Conservation (phyloP, 2,329 filamentous ascomycete genomes). For the Exophiala viscosa region DNA sequence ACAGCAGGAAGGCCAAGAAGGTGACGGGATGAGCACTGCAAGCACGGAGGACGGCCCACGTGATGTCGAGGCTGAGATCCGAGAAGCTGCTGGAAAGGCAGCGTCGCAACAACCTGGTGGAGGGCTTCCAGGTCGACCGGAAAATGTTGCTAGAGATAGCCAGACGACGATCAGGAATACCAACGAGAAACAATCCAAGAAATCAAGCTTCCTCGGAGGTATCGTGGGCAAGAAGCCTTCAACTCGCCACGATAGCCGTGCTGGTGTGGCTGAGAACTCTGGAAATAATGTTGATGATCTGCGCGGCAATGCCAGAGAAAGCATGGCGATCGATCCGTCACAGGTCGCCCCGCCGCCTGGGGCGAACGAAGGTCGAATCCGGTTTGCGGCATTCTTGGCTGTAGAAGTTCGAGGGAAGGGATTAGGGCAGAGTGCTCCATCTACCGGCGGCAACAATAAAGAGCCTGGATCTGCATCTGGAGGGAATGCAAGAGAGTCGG, state of each 20-base stretch:
- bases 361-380: slow-evolving; percentile 51
- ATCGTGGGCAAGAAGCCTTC: slow-evolving; percentile 38
- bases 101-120: slow-evolving; percentile 12
- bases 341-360: slow-evolving; percentile 16
- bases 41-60: slow-evolving; percentile 26
- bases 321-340: slow-evolving; percentile 18
- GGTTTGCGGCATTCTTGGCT: slow-evolving; percentile 70
- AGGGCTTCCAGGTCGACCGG: slow-evolving; percentile 12
- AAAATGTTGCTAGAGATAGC: slow-evolving; percentile 19
- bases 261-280: slow-evolving; percentile 26
- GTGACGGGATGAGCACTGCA: slow-evolving; percentile 18
- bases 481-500: slow-evolving; percentile 10
- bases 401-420: slow-evolving; percentile 68
- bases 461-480: slow-evolving; percentile 19
- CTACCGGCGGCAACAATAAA: slow-evolving; percentile 12
- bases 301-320: slow-evolving; percentile 15
- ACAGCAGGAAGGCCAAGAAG: slow-evolving; percentile 24
- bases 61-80: slow-evolving; percentile 24
- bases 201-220: slow-evolving; percentile 39
- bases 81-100: slow-evolving; percentile 23
- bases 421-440: slow-evolving; percentile 1
- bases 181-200: slow-evolving; percentile 36
- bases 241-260: slow-evolving; percentile 22
- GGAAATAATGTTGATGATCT: slow-evolving; percentile 14
- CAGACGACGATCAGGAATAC: slow-evolving; percentile 19